A percentile compares a stretch with the other conserved stretches of the same genome.
Evolutionary conservation across 2,329 filamentous ascomycete species (phyloP).

Genomic region (Onygenales sp.): DNA sequence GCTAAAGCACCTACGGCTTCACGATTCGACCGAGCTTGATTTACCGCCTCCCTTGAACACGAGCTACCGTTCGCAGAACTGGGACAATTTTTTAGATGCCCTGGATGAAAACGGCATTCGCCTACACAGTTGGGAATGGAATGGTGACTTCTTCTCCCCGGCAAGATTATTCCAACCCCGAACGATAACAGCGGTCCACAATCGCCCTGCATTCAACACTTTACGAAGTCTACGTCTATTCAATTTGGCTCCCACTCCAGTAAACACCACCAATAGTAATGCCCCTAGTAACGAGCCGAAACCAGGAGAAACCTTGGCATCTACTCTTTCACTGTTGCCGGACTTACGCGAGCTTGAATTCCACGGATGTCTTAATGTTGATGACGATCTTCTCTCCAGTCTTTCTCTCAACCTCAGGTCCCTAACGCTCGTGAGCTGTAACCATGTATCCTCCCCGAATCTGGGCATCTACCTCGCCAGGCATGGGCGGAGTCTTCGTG

Average conservation of each 20-base stretch:
- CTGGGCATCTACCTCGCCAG: slow-evolving; percentile 56
- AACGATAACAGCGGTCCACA: slow-evolving; percentile 46
- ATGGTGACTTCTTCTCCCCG: slow-evolving; percentile 35
- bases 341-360: slow-evolving; percentile 60
- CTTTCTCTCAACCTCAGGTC: slow-evolving; percentile 58
- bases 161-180: slow-evolving; percentile 31
- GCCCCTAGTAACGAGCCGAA: slow-evolving; percentile 9
- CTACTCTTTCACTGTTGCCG: slow-evolving; percentile 50
- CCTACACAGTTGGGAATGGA: slow-evolving; percentile 49
- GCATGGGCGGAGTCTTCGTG: slow-evolving; percentile 58
- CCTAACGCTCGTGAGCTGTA: slow-evolving; percentile 71
- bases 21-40: slow-evolving; percentile 39
- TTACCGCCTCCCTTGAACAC: neutral
- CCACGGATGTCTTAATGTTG: slow-evolving; percentile 64
- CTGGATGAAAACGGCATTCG: slow-evolving; percentile 43
- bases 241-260: slow-evolving; percentile 18
- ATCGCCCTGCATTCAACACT: slow-evolving; percentile 43
- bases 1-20: slow-evolving; percentile 61
- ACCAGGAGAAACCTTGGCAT: slow-evolving; percentile 23
- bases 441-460: slow-evolving; percentile 59
- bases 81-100: slow-evolving; percentile 47
- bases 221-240: slow-evolving; percentile 28
- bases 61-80: neutral
- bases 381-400: slow-evolving; percentile 55
- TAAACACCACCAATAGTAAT: neutral